Percentiles rank a stretch among this genome's conserved stretches.
These are phyloP conservation scores for Physcia stellaris DNA, from an alignment of 495 filamentous ascomycete species.

Conservation along the genomic window DNA sequence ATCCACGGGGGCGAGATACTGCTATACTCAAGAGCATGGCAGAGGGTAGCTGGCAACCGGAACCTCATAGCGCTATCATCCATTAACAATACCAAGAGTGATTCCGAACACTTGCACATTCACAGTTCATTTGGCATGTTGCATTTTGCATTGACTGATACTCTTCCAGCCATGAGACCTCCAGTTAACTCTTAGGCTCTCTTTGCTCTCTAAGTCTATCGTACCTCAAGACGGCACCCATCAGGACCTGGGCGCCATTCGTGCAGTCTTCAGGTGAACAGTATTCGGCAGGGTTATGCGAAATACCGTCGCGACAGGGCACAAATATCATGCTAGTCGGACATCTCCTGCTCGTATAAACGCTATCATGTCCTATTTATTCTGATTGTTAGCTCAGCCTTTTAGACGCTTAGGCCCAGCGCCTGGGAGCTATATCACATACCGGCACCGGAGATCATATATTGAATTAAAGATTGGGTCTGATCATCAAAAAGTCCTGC, in stretches of 20 bases:
- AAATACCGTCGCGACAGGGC: slow-evolving; percentile 49
- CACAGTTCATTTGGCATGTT: too few species aligned
- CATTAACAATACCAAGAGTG: too few species aligned
- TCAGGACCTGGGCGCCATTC: slow-evolving; percentile 47
- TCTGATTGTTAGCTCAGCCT: not conserved
- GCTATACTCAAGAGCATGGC: too few species aligned
- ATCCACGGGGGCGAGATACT: too few species aligned
- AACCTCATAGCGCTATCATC: too few species aligned
- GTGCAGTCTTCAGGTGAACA: slow-evolving; percentile 47
- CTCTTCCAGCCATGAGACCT: too few species aligned
- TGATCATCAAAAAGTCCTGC: slow-evolving; percentile 35
- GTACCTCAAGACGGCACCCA: slow-evolving; percentile 47
- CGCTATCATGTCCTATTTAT: slow-evolving; percentile 2
- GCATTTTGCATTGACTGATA: too few species aligned
- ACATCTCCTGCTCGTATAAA: slow-evolving; percentile 41
- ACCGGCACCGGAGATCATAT: slow-evolving; percentile 42
- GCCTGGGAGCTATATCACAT: too few species aligned
- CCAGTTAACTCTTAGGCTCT: too few species aligned
- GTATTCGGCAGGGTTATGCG: slow-evolving; percentile 51
- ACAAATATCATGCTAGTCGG: slow-evolving; percentile 58
- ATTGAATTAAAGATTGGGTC: slow-evolving; percentile 23
- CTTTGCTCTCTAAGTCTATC: slow-evolving; percentile 25
- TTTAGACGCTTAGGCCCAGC: not conserved
- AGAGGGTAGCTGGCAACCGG: too few species aligned
- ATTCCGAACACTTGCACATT: too few species aligned